A percentile compares a stretch with the other conserved stretches of the same genome.
These are phyloP conservation scores for Ormosia emarginata DNA, from an alignment of 306 rosid species.

Conservation along the genomic window DNA sequence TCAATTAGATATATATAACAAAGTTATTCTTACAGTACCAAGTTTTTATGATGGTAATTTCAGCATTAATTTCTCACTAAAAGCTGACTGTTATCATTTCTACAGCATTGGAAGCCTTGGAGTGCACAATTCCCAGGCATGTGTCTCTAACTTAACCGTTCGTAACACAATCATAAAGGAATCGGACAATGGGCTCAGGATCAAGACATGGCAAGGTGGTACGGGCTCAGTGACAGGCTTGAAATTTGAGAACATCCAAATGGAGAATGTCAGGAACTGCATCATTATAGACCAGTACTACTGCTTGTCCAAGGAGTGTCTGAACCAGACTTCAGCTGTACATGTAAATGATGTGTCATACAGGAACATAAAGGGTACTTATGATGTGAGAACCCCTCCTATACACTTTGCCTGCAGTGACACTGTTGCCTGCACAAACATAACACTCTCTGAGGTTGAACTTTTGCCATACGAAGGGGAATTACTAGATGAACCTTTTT, in stretches of 20 bases:
- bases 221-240: slow-evolving; percentile 65
- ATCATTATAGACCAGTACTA: slow-evolving; percentile 84
- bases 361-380: slow-evolving; percentile 81
- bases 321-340: slow-evolving; percentile 78
- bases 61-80: neutral
- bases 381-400: slow-evolving; percentile 81
- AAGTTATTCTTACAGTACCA: neutral
- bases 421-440: slow-evolving; percentile 78
- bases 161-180: slow-evolving; percentile 54
- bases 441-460: slow-evolving; percentile 82
- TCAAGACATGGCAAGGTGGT: slow-evolving; percentile 99
- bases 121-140: slow-evolving; percentile 78
- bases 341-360: slow-evolving; percentile 60
- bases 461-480: slow-evolving; percentile 74
- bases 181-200: slow-evolving; percentile 86
- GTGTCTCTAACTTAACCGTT: slow-evolving; percentile 86
- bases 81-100: neutral
- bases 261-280: slow-evolving; percentile 88
- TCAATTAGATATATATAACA: neutral
- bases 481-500: slow-evolving; percentile 78
- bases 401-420: slow-evolving; percentile 97
- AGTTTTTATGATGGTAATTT: neutral
- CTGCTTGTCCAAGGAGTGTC: slow-evolving; percentile 69
- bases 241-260: slow-evolving; percentile 67
- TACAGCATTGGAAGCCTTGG: slow-evolving; percentile 98